Conservation (phyloP, 1,284 basidiomycete genomes). For the Ceratobasidium sp. region DNA sequence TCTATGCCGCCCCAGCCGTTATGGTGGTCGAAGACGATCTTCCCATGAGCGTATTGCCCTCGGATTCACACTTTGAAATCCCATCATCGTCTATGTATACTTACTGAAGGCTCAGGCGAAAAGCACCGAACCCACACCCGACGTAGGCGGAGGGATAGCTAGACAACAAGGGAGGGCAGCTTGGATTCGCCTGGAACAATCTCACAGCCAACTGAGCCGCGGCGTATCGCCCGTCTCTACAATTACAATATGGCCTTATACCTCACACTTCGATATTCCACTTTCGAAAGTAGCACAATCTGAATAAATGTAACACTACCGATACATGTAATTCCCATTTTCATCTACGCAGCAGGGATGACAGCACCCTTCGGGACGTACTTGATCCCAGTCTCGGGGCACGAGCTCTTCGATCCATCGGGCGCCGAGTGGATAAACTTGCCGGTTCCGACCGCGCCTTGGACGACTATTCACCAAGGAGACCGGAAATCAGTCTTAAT, state of each 20-base stretch:
- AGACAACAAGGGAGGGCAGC: too few relatives aligned
- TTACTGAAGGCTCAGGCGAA: too few relatives aligned
- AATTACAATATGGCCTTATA: too few relatives aligned
- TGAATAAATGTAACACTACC: not conserved
- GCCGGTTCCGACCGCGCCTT: constrained; percentile 36
- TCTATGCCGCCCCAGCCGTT: not conserved
- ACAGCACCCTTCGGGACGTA: constrained; percentile 42
- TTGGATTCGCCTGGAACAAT: too few relatives aligned
- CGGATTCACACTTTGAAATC: not conserved
- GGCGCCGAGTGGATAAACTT: constrained; percentile 38
- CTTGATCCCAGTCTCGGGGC: constrained; percentile 38
- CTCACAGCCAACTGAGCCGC: too few relatives aligned
- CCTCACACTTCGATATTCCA: too few relatives aligned
- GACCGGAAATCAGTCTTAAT: not conserved
- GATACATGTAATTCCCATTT: not conserved
- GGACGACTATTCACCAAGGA: constrained; percentile 11
- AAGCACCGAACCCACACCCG: too few relatives aligned
- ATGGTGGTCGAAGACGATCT: not conserved
- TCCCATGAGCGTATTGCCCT: not conserved
- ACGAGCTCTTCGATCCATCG: constrained; percentile 36
- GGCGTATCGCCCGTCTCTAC: too few relatives aligned
- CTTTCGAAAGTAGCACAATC: too few relatives aligned
- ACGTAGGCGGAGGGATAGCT: too few relatives aligned
- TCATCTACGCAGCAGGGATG: constrained; percentile 3
- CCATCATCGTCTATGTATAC: not conserved